Base-by-base conservation (phyloP, 2,329 filamentous ascomycete genomes). In the Cyphellophora attinorum region DNA sequence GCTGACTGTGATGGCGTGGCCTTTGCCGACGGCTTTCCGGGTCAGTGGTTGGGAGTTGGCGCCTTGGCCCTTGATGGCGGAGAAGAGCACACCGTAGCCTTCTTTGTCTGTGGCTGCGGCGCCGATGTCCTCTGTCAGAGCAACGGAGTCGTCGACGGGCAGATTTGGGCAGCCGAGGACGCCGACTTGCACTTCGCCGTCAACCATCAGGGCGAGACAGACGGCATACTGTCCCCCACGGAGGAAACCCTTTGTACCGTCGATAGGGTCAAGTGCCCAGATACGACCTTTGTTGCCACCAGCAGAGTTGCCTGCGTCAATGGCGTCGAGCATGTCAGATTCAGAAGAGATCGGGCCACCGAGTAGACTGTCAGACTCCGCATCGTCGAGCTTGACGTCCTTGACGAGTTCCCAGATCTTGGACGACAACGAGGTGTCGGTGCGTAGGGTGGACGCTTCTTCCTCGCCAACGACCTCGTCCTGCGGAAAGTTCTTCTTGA, bases 161-260 rank as follows among this genome's bases (percentile, higher is more conserved):
- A 98, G 76, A 64, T 98, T 98, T 16, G 91, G 91, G 62, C 89
- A 95, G 43, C 85, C 93, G 38, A 98, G 74, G 29, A 94, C 91
- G 48, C 91, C 91, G 42, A 95, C 85, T 58, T 88, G 85, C 51
- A 96, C 86, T 50, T 93, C 77, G 34, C 89, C 91, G 53, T 96
- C 86, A 17, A 93, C 83, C 64, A 98, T 81, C 50, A 98, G 69
- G 21, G 76, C 91, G 4, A 98, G 73, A 56, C 89, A 95, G 35
- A 98, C 86, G 36, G 91, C 93, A 57, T 98, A 98, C 65, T 98
- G 91, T 25, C 88, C 93, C 34, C 91, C 91, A 43, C 93, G 76
- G 41, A 98, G 68, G 66, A 98, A 98, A 18, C 91, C 93, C 65
- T 95, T 94, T 35, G 91, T 98, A 47, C 91, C 91, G 60, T 98